Evolutionary conservation across 2,329 filamentous ascomycete genomes (phyloP).

Genomic region (Microascus cirrosus): DNA sequence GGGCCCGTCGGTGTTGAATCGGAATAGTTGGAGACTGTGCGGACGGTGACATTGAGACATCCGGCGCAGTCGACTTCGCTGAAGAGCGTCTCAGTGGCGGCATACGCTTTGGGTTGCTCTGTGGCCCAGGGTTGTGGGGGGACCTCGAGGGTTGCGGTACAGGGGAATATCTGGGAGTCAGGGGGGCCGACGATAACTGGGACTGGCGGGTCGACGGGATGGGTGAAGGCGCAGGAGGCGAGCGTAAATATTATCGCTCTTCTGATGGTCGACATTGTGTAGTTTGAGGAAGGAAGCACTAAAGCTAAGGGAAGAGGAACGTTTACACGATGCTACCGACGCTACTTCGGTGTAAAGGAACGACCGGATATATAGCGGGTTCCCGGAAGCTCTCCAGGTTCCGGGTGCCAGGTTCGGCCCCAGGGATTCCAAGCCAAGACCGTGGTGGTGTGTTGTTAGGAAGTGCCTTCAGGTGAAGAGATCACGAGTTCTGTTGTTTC

Average conservation of each 20-base stretch:
- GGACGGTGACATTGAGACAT: conserved; percentile 14
- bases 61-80: conserved; percentile 19
- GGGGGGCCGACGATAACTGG: neutral
- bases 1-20: conserved; percentile 10
- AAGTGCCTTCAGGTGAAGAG: neutral
- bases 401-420: neutral
- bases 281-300: too few relatives aligned
- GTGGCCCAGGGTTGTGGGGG: neutral
- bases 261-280: neutral
- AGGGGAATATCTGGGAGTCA: conserved; percentile 1
- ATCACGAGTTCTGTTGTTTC: neutral
- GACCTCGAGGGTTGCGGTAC: neutral
- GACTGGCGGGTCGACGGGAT: neutral
- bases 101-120: conserved; percentile 10
- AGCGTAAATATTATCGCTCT: neutral
- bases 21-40: conserved; percentile 11
- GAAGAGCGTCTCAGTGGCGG: conserved; percentile 14
- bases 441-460: neutral
- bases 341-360: neutral
- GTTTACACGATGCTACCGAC: too few relatives aligned
- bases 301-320: too few relatives aligned
- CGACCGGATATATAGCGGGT: neutral
- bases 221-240: neutral
- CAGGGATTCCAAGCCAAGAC: neutral
- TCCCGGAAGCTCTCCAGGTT: neutral